These are phyloP conservation scores for Yarrowia hollandica DNA, from an alignment of 805 yeast genomes.

Conservation along the genomic window DNA sequence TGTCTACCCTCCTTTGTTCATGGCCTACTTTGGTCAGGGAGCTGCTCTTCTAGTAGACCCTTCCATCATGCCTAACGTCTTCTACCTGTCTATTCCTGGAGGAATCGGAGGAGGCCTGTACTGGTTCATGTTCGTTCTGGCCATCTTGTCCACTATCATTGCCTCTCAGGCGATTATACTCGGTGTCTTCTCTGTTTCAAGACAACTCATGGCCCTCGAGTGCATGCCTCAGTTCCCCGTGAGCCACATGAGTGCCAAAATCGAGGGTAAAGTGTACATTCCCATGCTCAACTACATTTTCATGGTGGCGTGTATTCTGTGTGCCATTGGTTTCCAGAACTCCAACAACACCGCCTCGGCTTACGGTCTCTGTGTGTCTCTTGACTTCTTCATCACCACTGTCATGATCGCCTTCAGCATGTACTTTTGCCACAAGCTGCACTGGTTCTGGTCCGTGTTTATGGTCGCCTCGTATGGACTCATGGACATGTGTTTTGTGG, in stretches of 20 bases:
- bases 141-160: constrained; percentile 56
- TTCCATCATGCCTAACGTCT: constrained; percentile 21
- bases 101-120: constrained; percentile 13
- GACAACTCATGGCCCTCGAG: constrained; percentile 55
- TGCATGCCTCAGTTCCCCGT: constrained; percentile 55
- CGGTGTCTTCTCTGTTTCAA: constrained; percentile 54
- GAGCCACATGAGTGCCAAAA: constrained; percentile 48
- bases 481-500: constrained; percentile 49
- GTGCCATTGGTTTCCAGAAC: constrained; percentile 53
- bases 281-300: constrained; percentile 53
- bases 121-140: constrained; percentile 46
- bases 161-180: constrained; percentile 62
- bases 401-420: constrained; percentile 49
- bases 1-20: constrained; percentile 54
- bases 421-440: constrained; percentile 48
- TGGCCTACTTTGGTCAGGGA: constrained; percentile 58
- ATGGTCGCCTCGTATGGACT: constrained; percentile 48
- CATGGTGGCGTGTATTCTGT: constrained; percentile 52
- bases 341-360: constrained; percentile 50
- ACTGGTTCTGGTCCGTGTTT: constrained; percentile 43
- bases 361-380: constrained; percentile 58
- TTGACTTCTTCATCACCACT: constrained; percentile 57
- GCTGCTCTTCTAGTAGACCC: constrained; percentile 40
- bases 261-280: constrained; percentile 53
- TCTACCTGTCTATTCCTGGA: constrained; percentile 22